Conservation (phyloP, 768 basidiomycete species). For the Leccinum incarnatum region DNA sequence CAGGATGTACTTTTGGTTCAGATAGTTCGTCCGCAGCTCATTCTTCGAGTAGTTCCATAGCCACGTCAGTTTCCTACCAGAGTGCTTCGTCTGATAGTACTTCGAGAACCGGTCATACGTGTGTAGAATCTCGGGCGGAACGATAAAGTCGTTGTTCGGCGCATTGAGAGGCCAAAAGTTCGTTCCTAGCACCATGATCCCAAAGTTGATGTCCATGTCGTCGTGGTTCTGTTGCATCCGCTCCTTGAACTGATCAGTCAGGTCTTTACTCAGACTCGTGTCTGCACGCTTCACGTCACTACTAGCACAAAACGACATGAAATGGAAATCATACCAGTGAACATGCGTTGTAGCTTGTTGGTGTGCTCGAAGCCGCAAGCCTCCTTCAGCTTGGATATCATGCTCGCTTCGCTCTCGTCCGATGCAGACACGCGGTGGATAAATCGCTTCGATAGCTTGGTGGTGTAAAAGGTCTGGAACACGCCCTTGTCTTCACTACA, state of each 20-base stretch:
- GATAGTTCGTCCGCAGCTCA: constrained; percentile 90
- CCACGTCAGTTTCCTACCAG: constrained; percentile 95
- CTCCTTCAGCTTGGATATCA: constrained; percentile 97
- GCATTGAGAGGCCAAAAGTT: constrained; percentile 94
- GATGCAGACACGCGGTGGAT: constrained; percentile 90
- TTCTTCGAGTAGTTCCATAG: constrained; percentile 98
- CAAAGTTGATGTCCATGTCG: constrained; percentile 88
- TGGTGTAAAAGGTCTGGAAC: constrained; percentile 97
- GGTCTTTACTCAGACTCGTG: constrained; percentile 92
- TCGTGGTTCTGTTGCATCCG: constrained; percentile 85
- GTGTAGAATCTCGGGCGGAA: constrained; percentile 82
- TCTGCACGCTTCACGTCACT: constrained; percentile 47
- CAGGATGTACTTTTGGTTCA: constrained; percentile 92
- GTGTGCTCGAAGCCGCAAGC: constrained; percentile 97
- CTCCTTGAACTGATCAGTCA: constrained; percentile 93
- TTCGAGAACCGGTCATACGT: constrained; percentile 90
- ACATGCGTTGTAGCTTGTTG: constrained; percentile 94
- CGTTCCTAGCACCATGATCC: constrained; percentile 90
- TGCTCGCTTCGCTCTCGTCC: constrained; percentile 94
- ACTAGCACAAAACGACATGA: background rate
- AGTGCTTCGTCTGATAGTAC: constrained; percentile 93
- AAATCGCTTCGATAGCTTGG: constrained; percentile 88
- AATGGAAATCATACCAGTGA: constrained; percentile 62
- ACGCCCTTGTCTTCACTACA: constrained; percentile 99
- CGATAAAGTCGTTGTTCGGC: constrained; percentile 80